A percentile compares a stretch with the other conserved stretches of the same genome.
phyloP scores from a whole-genome alignment of 1,139 yeast genomes.

The Pneumocystis wakefieldiae region DNA sequence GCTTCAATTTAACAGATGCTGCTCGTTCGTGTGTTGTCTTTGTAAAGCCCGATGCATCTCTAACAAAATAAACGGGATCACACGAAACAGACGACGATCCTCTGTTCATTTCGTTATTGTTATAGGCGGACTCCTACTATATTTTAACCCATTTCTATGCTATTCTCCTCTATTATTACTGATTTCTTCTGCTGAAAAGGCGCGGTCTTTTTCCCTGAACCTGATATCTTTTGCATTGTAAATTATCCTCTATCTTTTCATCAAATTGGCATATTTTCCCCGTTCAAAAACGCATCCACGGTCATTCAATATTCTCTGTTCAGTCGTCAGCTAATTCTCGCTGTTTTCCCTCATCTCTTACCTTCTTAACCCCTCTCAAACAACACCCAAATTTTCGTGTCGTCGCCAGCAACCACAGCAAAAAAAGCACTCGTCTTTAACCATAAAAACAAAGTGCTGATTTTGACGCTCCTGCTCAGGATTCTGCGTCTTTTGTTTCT shows the following conservation, averaged over 20 bases:
- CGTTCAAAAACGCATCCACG: neutral
- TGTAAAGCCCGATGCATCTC: neutral
- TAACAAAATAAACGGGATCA: neutral
- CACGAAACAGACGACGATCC: neutral
- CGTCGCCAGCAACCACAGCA: too few species aligned
- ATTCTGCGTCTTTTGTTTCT: too few species aligned
- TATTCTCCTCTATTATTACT: too few species aligned
- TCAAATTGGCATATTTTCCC: neutral
- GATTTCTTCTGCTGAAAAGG: too few species aligned
- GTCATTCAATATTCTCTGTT: neutral
- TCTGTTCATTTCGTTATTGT: neutral
- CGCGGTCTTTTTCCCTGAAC: too few species aligned
- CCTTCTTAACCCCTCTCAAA: neutral
- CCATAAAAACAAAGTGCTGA: too few species aligned
- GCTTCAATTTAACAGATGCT: constrained; percentile 44
- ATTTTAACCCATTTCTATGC: neutral
- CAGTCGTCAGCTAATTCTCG: neutral
- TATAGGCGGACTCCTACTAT: neutral
- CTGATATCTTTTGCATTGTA: too few species aligned
- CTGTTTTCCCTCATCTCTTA: neutral
- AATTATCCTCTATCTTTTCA: neutral
- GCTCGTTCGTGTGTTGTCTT: constrained; percentile 41
- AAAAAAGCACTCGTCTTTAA: too few species aligned
- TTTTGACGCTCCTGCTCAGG: too few species aligned
- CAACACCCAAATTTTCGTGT: too few species aligned